Evolutionary conservation across 352 stramenopile species (phyloP), one percentile per base, ranked within the genome.

Genomic region (Phytophthora megakarya): DNA sequence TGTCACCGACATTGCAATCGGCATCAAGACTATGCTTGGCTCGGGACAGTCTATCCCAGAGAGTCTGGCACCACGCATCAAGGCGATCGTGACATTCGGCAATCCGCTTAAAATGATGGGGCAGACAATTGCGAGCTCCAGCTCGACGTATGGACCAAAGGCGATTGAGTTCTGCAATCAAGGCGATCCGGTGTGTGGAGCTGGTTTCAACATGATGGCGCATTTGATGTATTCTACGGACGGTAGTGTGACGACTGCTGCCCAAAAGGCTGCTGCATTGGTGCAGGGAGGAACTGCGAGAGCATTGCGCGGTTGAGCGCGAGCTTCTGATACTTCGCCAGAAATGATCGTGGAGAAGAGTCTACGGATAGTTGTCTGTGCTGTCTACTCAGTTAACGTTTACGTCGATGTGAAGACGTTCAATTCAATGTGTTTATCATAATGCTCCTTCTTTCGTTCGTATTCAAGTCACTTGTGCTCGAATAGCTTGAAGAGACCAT

Each of bases 61-160:
- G 33, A 15, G 37, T 2, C 54, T 67, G 13, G 42, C 53, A 3
- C 30, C 53, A 25, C 66, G 60, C 18, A 70, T 73, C 45, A 70
- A 66, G 42, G 60, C 61, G 16, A 35, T 75, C 19, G 67, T 71
- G 49, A 67, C 55, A 19, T 75, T 72, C 51, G 64, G 64, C 21
- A 72, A 68, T 51, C 64, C 64, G 9, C 51, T 67, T 23, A 52
- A 45, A 28, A 42, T 72, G 37, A 54, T 60, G 10, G 64, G 64
- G 2, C 12, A 60, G 39, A 67, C 64, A 9, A 67, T 72, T 26
- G 19, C 38, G 38, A 67, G 45, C 18, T 12, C 64, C 25, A 72
- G 64, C 25, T 13, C 45, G 10, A 35, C 37, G 1, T 72, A 72
- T 39, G 45, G 45, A 13, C 30, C 64, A 10, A 72, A 72, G 40